phyloP scores from a whole-genome alignment of 2,329 filamentous ascomycete species.

The Diaporthe velutina region DNA sequence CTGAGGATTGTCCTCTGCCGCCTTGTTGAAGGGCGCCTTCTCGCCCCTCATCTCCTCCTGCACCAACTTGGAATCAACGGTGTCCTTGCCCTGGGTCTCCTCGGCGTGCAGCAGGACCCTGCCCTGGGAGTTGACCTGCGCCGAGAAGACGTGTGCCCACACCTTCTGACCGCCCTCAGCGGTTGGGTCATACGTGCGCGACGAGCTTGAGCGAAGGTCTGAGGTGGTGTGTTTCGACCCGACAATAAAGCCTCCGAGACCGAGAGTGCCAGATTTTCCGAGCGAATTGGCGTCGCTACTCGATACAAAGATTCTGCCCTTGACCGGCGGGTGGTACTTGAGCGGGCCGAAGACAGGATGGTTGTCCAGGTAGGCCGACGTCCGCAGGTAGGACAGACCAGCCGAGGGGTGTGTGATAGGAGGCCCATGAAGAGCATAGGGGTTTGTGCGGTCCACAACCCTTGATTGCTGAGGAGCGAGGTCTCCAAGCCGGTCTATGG shows the following conservation, averaged over 20 bases:
- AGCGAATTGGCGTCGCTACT: background rate
- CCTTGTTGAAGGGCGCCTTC: conserved; percentile 49
- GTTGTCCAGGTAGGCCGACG: conserved; percentile 67
- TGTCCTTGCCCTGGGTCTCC: conserved; percentile 47
- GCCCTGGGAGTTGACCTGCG: conserved; percentile 63
- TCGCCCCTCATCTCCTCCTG: conserved; percentile 59
- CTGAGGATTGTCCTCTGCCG: conserved; percentile 37
- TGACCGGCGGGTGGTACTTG: conserved; percentile 59
- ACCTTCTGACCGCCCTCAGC: conserved; percentile 67
- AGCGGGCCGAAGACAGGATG: conserved; percentile 74
- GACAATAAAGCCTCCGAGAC: conserved; percentile 68
- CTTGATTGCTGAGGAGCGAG: conserved; percentile 42
- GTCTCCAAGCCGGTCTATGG: conserved; percentile 43
- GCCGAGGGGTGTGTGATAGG: conserved; percentile 73
- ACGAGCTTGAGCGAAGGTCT: background rate
- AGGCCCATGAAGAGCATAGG: conserved; percentile 67
- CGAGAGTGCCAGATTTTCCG: conserved; percentile 56
- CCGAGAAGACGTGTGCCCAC: conserved; percentile 60
- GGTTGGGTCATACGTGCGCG: conserved; percentile 58
- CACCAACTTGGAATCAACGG: conserved; percentile 55
- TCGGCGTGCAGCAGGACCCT: conserved; percentile 59
- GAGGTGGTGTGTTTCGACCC: conserved; percentile 47
- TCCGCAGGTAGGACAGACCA: conserved; percentile 72
- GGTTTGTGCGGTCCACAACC: conserved; percentile 49
- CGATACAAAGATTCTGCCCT: conserved; percentile 57